phyloP scores from a whole-genome alignment of 2,329 filamentous ascomycete genomes.

The Alternaria burnsii region DNA sequence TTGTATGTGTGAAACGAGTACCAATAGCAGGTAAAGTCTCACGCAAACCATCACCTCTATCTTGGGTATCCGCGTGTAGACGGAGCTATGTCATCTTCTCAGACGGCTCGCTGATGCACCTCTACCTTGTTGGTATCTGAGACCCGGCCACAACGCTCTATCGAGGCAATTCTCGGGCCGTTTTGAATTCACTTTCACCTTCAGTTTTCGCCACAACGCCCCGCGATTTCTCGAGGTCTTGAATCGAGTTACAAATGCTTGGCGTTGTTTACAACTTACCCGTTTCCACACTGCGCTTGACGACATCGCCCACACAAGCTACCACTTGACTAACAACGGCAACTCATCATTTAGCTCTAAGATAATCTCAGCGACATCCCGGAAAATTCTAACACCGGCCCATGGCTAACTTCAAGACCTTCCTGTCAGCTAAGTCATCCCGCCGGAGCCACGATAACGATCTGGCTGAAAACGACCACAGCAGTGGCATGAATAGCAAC shows the following conservation, averaged over 20 bases:
- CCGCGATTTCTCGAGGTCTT: background rate
- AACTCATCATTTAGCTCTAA: background rate
- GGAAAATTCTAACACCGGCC: constrained; percentile 51
- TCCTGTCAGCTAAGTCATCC: background rate
- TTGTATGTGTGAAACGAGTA: background rate
- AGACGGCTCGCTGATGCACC: background rate
- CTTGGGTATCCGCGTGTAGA: background rate
- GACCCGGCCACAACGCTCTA: background rate
- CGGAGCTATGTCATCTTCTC: no score
- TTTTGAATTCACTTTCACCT: background rate
- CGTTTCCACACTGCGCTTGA: background rate
- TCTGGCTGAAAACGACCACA: background rate
- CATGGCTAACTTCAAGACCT: constrained; percentile 54
- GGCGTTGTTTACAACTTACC: constrained; percentile 1
- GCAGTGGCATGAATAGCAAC: background rate
- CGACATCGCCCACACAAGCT: background rate
- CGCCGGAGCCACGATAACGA: background rate
- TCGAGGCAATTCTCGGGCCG: background rate
- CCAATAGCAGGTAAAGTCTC: background rate
- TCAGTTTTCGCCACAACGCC: background rate
- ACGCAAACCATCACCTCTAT: background rate
- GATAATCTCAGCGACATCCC: background rate
- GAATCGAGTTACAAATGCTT: background rate
- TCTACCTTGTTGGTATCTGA: no score
- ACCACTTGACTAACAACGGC: background rate